These are phyloP conservation scores for Colletotrichum gloeosporioides DNA, from an alignment of 2,329 filamentous ascomycete species.

Conservation along the genomic window DNA sequence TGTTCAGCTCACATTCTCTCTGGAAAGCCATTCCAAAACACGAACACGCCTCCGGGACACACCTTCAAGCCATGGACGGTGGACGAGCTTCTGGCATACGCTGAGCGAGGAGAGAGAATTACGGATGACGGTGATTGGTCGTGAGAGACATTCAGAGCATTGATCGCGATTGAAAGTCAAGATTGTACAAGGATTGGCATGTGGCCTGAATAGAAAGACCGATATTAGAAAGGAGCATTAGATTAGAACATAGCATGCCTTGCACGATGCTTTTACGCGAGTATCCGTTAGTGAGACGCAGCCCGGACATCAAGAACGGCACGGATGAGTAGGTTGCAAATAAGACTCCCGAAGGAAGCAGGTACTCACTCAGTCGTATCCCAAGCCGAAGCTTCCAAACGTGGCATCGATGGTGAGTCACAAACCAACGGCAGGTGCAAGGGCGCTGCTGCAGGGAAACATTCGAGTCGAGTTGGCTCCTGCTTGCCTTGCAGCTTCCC, in stretches of 20 bases:
- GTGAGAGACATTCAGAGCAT: neutral
- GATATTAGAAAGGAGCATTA: neutral
- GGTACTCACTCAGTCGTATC: neutral
- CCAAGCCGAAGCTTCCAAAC: neutral
- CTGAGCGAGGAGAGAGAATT: neutral
- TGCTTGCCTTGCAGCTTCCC: neutral
- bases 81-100: neutral
- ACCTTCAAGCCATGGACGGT: conserved; percentile 31
- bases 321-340: neutral
- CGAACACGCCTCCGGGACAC: conserved; percentile 32
- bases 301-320: neutral
- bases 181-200: neutral
- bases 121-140: neutral
- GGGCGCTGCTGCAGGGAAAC: neutral
- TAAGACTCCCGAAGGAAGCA: neutral
- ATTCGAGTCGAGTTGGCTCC: neutral
- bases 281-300: neutral
- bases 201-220: neutral
- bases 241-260: neutral
- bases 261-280: neutral
- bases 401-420: neutral
- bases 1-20: conserved; percentile 26
- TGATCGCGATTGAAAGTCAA: no score
- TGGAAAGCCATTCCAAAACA: conserved; percentile 31
- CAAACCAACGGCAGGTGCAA: neutral